Evolutionary conservation across 2,329 filamentous ascomycete genomes (phyloP).

Genomic region (Botrytis byssoidea): DNA sequence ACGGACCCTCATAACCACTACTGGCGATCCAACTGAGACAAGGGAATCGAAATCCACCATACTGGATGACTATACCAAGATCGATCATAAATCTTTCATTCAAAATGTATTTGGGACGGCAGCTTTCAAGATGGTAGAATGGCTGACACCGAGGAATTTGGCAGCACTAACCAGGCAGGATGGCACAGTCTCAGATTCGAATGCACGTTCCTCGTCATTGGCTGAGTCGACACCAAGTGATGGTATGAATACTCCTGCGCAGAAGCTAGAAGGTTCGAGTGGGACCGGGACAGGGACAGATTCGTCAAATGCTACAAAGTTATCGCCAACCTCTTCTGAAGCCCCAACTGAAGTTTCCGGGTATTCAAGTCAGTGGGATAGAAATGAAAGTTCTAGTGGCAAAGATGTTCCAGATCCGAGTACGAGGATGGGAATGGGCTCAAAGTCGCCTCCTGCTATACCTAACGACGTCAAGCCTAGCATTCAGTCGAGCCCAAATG

Average conservation of each 20-base stretch:
- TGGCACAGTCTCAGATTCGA: neutral
- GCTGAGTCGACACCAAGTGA: conserved; percentile 6
- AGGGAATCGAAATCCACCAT: conserved; percentile 7
- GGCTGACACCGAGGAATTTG: conserved; percentile 57
- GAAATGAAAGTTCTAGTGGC: neutral
- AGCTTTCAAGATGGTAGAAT: conserved; percentile 68
- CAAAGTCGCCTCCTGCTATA: neutral
- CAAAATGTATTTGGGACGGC: conserved; percentile 65
- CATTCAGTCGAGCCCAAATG: conserved; percentile 18
- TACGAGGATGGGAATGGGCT: neutral
- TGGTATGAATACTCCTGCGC: neutral
- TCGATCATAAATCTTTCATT: conserved; percentile 61
- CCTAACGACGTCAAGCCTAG: conserved; percentile 10
- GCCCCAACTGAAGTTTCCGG: neutral
- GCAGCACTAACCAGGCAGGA: conserved; percentile 27
- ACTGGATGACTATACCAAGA: conserved; percentile 40
- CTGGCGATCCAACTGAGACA: neutral
- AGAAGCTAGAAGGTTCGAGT: conserved; percentile 8
- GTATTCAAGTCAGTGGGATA: neutral
- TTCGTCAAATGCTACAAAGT: neutral
- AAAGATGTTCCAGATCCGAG: neutral
- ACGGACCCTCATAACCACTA: neutral
- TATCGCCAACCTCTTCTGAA: neutral
- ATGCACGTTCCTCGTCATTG: neutral
- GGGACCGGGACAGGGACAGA: conserved; percentile 1